Base-by-base conservation (phyloP, 352 stramenopile species). In the Globisporangium nodosum region DNA sequence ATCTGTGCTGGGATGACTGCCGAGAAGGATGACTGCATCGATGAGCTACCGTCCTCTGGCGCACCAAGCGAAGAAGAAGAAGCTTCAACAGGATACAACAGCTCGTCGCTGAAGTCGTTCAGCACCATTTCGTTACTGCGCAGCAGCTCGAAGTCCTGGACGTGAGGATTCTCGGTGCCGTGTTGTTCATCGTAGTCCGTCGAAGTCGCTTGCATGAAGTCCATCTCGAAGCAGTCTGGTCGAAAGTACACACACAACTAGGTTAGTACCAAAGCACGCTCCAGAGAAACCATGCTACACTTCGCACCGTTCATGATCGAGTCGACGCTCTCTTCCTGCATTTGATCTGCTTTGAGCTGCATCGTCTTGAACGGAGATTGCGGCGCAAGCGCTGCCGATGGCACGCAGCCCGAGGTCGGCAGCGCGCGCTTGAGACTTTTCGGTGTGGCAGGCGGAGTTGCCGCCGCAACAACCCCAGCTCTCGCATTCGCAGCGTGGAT, bases 211-310 rank as follows among this genome's bases (percentile, higher is more conserved):
- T 64, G 66, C 46, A 75, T 54, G 53, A 68, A 82, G 21, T 86
- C 74, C 65, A 81, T 65, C 11, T 73, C 69, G 33, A 85, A 83
- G 60, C 73, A 86, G 39, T 84, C 79, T 89, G 40, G n/a, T 18
- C n/a, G 60, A 20, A 45, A n/a, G 8, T 15, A 51, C 2, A 30
- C 43, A 46, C 42, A 58, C 4, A 59, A 16, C 33, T 15, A 39
- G 2, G 8, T 16, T 27, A 56, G 33, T 46, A 6, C 40, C 5
- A 33, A 52, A 20, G 18, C 3, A 57, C 15, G 43, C 16, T n/a
- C 21, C 9, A 18, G 9, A 31, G 12, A 21, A 18, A 21, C 7
- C 20, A 42, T 20, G 35, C 12, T 21, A 37, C 66, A 21, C 5
- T 20, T 13, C 43, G 33, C 63, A 90, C 76, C 68, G 73, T 76